These are phyloP conservation scores for Vaccinium vitisidaea DNA, from an alignment of 148 eudicot genomes.

Conservation along the genomic window DNA sequence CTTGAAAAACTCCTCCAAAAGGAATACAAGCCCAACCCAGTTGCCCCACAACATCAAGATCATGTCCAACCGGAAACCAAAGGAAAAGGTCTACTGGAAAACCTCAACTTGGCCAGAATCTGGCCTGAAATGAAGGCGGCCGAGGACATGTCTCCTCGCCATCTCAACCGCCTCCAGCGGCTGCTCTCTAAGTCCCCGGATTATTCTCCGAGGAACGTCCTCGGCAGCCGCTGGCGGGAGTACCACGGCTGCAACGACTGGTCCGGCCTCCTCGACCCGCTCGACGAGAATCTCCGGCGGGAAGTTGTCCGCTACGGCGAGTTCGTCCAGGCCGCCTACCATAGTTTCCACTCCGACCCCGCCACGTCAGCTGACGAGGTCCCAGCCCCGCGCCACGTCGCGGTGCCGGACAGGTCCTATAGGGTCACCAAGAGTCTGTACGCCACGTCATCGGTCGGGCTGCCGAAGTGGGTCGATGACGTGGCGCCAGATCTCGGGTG, in stretches of 20 bases:
- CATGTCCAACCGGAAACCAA: constrained; percentile 2
- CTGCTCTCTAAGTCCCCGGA: constrained; percentile 55
- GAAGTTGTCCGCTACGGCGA: constrained; percentile 91
- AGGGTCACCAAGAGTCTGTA: constrained; percentile 72
- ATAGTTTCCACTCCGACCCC: constrained; percentile 71
- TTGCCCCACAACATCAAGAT: neutral
- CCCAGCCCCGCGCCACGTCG: constrained; percentile 39
- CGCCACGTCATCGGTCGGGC: constrained; percentile 78
- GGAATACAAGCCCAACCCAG: constrained; percentile 17
- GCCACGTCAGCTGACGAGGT: constrained; percentile 50
- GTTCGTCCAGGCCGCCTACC: constrained; percentile 90
- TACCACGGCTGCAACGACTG: constrained; percentile 81
- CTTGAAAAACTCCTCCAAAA: constrained; percentile 66
- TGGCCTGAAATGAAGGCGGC: constrained; percentile 74
- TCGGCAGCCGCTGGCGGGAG: constrained; percentile 77
- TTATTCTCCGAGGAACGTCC: constrained; percentile 70
- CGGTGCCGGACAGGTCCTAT: constrained; percentile 62
- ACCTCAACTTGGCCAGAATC: constrained; percentile 40
- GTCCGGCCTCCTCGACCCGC: constrained; percentile 88
- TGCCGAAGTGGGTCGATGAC: constrained; percentile 91
- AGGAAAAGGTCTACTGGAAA: constrained; percentile 39
- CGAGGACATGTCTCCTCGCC: constrained; percentile 74
- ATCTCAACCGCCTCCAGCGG: constrained; percentile 59
- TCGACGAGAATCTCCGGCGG: constrained; percentile 92
- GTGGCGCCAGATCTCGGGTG: constrained; percentile 97